Conservation (phyloP, 2,329 filamentous ascomycete genomes). For the Talaromyces albobiverticillius region DNA sequence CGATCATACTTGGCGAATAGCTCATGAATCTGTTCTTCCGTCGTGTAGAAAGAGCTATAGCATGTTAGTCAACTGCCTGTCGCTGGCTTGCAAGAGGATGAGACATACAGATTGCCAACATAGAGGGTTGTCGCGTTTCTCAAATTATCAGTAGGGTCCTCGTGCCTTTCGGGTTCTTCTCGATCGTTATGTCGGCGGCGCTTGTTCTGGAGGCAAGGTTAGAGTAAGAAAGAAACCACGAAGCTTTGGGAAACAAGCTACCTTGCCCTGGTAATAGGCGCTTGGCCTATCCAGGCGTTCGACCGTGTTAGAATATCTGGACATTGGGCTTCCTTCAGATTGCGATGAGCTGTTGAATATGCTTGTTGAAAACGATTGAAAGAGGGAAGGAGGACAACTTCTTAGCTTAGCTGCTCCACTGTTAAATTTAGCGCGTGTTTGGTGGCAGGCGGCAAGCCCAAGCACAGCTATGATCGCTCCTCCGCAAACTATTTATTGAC, state of each 20-base stretch:
- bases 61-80: slow-evolving; percentile 31
- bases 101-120: slow-evolving; percentile 82
- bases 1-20: slow-evolving; percentile 74
- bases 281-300: slow-evolving; percentile 92
- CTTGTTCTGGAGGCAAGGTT: slow-evolving; percentile 59
- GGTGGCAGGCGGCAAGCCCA: too few relatives aligned
- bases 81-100: background rate
- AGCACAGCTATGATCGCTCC: background rate
- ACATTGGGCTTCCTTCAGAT: slow-evolving; percentile 23
- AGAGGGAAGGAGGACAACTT: background rate
- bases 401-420: slow-evolving; percentile 8
- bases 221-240: slow-evolving; percentile 2
- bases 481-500: too few relatives aligned
- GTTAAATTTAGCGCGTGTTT: slow-evolving; percentile 12
- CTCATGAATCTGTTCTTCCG: slow-evolving; percentile 97
- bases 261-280: slow-evolving; percentile 84
- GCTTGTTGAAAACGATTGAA: too few relatives aligned
- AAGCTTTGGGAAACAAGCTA: slow-evolving; percentile 41
- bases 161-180: slow-evolving; percentile 55
- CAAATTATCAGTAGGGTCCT: slow-evolving; percentile 73
- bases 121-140: slow-evolving; percentile 91
- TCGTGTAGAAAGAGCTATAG: slow-evolving; percentile 84
- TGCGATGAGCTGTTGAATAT: background rate
- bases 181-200: slow-evolving; percentile 55
- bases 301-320: slow-evolving; percentile 58